These are phyloP conservation scores for Pisolithus albus DNA, from an alignment of 768 basidiomycete species.

Conservation along the genomic window DNA sequence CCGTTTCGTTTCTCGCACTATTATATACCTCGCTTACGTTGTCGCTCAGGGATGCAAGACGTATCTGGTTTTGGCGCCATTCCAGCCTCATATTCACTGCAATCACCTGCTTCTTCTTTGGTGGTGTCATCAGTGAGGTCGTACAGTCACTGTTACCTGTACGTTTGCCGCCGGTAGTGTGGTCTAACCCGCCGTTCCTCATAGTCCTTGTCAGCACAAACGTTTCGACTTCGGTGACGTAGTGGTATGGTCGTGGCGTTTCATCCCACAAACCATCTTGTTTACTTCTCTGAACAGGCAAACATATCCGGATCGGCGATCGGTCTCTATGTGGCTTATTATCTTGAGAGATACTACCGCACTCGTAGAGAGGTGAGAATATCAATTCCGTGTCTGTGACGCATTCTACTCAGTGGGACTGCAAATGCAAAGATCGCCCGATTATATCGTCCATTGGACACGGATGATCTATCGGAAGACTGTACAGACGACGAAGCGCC, in stretches of 20 bases:
- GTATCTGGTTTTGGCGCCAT: constrained; percentile 86
- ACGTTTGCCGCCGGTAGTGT: constrained; percentile 15
- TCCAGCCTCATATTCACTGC: constrained; percentile 61
- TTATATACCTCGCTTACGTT: neutral
- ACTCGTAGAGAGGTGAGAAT: constrained; percentile 65
- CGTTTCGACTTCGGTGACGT: constrained; percentile 69
- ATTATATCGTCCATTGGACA: constrained; percentile 66
- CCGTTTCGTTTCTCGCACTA: neutral
- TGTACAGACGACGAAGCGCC: constrained; percentile 36
- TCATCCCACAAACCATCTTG: constrained; percentile 7
- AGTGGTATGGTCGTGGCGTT: constrained; percentile 38
- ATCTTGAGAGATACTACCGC: constrained; percentile 71
- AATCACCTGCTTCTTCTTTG: constrained; percentile 69
- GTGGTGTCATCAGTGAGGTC: constrained; percentile 75
- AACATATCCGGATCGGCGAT: constrained; percentile 68
- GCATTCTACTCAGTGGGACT: neutral
- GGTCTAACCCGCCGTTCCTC: neutral
- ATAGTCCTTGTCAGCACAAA: constrained; percentile 44
- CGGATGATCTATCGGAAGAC: constrained; percentile 45
- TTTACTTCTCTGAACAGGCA: constrained; percentile 42
- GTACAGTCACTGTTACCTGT: constrained; percentile 76
- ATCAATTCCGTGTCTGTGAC: neutral
- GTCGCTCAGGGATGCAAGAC: constrained; percentile 57
- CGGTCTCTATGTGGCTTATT: constrained; percentile 59
- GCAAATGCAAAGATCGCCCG: constrained; percentile 52